Evolutionary conservation across 148 eudicot genomes (phyloP).

Genomic region (Vaccinium myrtillus): DNA sequence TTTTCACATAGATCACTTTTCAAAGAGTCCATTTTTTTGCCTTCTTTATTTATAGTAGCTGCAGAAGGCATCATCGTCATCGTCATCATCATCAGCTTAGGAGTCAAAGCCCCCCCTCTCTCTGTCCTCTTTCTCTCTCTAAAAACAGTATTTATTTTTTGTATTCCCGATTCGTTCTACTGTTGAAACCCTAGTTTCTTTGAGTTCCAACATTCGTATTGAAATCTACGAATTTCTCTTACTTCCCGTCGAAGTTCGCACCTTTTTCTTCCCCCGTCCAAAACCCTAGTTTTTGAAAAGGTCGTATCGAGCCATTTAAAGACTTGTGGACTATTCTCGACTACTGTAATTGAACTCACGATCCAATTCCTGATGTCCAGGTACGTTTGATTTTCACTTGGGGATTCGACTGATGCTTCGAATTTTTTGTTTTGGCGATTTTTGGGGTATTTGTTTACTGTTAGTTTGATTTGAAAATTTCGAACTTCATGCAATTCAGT

Average conservation of each 20-base stretch:
- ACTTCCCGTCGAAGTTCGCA: conserved; percentile 8
- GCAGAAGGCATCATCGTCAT: conserved; percentile 5
- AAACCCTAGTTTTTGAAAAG: conserved; percentile 36
- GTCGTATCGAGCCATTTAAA: not conserved
- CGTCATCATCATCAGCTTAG: conserved; percentile 3
- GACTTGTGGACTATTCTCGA: not conserved
- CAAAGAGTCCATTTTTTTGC: not conserved
- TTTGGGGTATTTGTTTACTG: not conserved
- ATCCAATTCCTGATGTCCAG: conserved; percentile 5
- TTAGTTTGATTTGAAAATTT: not conserved
- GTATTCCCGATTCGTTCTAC: conserved; percentile 2
- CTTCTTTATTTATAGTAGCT: conserved; percentile 1
- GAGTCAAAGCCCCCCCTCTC: conserved; percentile 17
- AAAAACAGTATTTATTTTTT: conserved; percentile 10
- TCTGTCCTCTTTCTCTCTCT: conserved; percentile 3
- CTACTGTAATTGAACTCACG: not conserved
- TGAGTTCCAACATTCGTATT: not conserved
- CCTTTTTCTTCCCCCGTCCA: not conserved
- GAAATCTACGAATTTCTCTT: not conserved
- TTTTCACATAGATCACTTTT: not conserved
- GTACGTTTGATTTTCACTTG: conserved; percentile 17
- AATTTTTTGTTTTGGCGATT: not conserved
- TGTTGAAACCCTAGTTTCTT: conserved; percentile 21
- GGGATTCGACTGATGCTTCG: conserved; percentile 8
- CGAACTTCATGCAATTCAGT: not conserved